Evolutionary conservation across 1,284 basidiomycete genomes (phyloP), one percentile per base, ranked within the genome.

Genomic region (Pascua guehoae): DNA sequence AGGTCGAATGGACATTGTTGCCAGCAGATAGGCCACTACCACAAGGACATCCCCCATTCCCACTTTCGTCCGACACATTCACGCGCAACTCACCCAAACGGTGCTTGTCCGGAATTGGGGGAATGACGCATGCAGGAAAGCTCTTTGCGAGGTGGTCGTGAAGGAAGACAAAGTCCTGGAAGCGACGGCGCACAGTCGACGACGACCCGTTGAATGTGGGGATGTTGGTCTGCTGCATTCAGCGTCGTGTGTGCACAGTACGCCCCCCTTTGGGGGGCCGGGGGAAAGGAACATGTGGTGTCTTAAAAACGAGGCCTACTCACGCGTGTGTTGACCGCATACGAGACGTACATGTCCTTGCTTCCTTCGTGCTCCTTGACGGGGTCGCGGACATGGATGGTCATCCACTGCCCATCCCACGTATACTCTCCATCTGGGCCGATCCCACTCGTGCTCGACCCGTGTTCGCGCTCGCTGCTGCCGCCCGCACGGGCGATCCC

Each of bases 151-250:
- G 85, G 68, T 96, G 85, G 51, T 96, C 87, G 60, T 89, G 82
- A 41, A 99, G 80, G 74, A 98, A 98, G 41, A 90, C 88, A 77
- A 99, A 99, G 78, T 99, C 96, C 70, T 95, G 91, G 79, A 96
- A 99, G 32, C 95, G 85, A 60, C 95, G 83, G 53, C 95, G 85
- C 14, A 98, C 79, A 86, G 89, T 32, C 84, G 82, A 17, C 88
- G 82, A 67, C 86, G 49, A 46, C 7, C 53, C 41, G 1, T 64
- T 58, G 52, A 74, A 74, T 11, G 58, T 70, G 9, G 68, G 66
- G 12, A 76, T 57, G 57, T 76, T 74, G 15, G 74, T 75, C 74
- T 79, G 45, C 17, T 32, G 3, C 24, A 32, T 32, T 47, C 41
- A 56, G 48, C 16, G 24, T 17, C 9, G 10, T 15, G 37, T 36